These are phyloP conservation scores for Helianthus tuberosus DNA, from an alignment of 129 eudicot genomes.

Conservation along the genomic window DNA sequence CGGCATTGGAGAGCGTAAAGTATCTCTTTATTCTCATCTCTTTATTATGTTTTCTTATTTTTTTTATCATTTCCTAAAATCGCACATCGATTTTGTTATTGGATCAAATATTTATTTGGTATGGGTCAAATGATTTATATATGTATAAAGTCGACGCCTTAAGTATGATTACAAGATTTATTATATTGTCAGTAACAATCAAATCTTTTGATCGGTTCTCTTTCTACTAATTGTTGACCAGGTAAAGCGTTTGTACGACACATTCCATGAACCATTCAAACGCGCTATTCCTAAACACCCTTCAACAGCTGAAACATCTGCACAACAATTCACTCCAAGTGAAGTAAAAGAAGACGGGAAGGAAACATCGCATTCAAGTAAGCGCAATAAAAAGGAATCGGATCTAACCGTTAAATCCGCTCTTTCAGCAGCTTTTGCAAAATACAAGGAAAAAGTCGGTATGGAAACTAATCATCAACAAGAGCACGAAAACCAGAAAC, in stretches of 20 bases:
- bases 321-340: slow-evolving; percentile 32
- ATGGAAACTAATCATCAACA: slow-evolving; percentile 34
- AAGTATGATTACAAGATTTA: background rate
- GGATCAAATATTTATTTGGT: background rate
- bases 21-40: slow-evolving; percentile 29
- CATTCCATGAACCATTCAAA: slow-evolving; percentile 97
- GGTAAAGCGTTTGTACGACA: slow-evolving; percentile 91
- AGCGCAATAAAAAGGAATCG: slow-evolving; percentile 64
- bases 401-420: slow-evolving; percentile 74
- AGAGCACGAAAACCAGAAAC: slow-evolving; percentile 32
- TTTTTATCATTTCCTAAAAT: background rate
- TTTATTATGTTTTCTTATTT: slow-evolving; percentile 10
- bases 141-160: too few species aligned
- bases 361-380: slow-evolving; percentile 40
- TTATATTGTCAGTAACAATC: background rate
- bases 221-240: slow-evolving; percentile 22
- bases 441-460: slow-evolving; percentile 55
- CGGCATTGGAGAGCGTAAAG: slow-evolving; percentile 98
- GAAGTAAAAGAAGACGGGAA: slow-evolving; percentile 45
- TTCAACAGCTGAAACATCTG: slow-evolving; percentile 43
- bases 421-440: slow-evolving; percentile 73
- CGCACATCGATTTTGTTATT: background rate
- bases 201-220: background rate
- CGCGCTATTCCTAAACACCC: slow-evolving; percentile 51
- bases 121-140: background rate